These are phyloP conservation scores for Akanthomyces lecanii DNA, from an alignment of 2,329 filamentous ascomycete genomes.

Conservation along the genomic window DNA sequence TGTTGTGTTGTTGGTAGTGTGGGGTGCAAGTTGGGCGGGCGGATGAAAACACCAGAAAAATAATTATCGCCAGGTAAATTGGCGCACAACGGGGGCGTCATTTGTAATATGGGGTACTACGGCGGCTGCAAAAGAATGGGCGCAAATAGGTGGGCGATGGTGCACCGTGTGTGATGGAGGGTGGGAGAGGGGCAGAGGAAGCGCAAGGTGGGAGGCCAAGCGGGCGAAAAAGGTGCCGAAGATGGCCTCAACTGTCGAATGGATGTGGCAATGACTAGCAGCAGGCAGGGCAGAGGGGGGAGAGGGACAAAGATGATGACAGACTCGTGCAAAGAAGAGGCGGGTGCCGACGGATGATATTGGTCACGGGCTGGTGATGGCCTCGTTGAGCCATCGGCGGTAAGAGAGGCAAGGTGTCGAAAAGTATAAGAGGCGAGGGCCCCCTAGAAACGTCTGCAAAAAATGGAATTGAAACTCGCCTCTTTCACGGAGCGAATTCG, in stretches of 20 bases:
- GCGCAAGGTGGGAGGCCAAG: neutral
- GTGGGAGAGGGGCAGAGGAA: constrained; percentile 15
- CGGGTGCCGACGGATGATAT: too few species aligned
- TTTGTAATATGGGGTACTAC: neutral
- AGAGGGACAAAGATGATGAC: neutral
- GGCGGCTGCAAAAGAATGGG: neutral
- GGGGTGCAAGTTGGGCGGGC: neutral
- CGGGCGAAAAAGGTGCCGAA: neutral
- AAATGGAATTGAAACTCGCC: constrained; percentile 16
- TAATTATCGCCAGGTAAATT: constrained; percentile 10
- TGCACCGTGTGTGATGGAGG: constrained; percentile 17
- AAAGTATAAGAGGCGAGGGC: constrained; percentile 34
- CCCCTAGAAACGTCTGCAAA: constrained; percentile 17
- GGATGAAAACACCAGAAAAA: constrained; percentile 15
- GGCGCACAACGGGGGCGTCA: constrained; percentile 14
- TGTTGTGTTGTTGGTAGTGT: neutral
- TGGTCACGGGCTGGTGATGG: constrained; percentile 15
- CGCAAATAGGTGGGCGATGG: constrained; percentile 7
- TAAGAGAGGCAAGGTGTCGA: neutral
- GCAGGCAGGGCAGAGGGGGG: neutral
- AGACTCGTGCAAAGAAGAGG: constrained; percentile 2
- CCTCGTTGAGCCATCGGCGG: neutral
- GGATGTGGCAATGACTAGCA: neutral
- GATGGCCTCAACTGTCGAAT: constrained; percentile 5
- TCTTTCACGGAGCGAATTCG: constrained; percentile 14